A percentile compares a stretch with the other conserved stretches of the same genome.
Evolutionary conservation across 179 eudicot genomes (phyloP).

Genomic region (Spinacia oleracea): DNA sequence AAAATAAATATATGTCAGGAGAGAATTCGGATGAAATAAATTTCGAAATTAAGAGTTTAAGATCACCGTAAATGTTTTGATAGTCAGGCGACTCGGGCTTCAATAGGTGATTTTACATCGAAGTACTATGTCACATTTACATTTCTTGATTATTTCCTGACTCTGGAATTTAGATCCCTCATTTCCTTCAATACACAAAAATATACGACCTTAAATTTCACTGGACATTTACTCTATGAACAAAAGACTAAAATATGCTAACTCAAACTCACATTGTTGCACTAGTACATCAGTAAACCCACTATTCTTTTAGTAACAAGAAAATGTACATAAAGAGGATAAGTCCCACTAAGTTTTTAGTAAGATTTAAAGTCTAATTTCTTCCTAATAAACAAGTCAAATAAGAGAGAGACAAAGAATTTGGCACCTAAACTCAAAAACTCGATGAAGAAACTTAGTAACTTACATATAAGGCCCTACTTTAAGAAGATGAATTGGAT

Average conservation of each 20-base stretch:
- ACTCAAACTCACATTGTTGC: background rate
- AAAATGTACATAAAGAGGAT: background rate
- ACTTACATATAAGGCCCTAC: no score
- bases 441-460: no score
- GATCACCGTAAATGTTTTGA: background rate
- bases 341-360: background rate
- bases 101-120: no score
- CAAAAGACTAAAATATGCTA: background rate
- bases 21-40: background rate
- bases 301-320: background rate
- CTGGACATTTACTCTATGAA: background rate
- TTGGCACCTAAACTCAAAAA: no score
- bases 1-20: constrained; percentile 23
- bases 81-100: no score
- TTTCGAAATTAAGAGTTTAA: background rate
- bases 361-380: background rate
- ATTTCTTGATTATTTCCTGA: background rate
- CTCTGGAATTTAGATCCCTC: no score
- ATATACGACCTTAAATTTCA: background rate
- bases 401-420: no score
- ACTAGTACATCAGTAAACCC: background rate
- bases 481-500: no score
- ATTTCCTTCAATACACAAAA: no score
- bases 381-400: background rate
- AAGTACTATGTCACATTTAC: background rate